Percentiles rank a stretch among this genome's conserved stretches.
These are phyloP conservation scores for Alternaria alternata DNA, from an alignment of 2,329 filamentous ascomycete genomes.

Conservation along the genomic window DNA sequence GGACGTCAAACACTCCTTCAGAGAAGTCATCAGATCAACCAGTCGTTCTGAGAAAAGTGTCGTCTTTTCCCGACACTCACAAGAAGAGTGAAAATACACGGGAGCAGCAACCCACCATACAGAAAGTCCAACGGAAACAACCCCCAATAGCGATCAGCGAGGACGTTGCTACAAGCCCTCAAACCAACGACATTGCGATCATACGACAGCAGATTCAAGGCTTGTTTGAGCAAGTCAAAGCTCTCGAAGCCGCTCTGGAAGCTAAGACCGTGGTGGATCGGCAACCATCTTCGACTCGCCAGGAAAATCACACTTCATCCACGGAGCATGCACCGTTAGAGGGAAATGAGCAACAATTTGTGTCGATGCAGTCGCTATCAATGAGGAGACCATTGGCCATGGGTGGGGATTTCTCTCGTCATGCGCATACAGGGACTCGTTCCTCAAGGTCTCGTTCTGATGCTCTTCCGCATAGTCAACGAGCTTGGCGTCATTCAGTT, in stretches of 20 bases:
- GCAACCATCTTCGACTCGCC: neutral
- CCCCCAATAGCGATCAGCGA: neutral
- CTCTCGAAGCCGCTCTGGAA: slow-evolving; percentile 18
- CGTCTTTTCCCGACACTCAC: neutral
- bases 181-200: neutral
- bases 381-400: neutral
- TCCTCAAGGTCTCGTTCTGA: neutral
- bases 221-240: slow-evolving; percentile 24
- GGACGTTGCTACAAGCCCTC: neutral
- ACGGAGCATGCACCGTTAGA: neutral
- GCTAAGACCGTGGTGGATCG: neutral
- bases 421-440: neutral
- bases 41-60: neutral
- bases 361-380: neutral
- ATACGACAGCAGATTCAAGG: slow-evolving; percentile 23
- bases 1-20: neutral
- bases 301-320: neutral
- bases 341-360: neutral
- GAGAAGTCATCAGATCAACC: neutral
- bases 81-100: neutral
- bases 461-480: neutral
- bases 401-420: neutral
- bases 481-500: neutral
- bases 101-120: neutral
- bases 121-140: neutral